phyloP scores from a whole-genome alignment of 345 rosid genomes.

The Melastoma malabathricum region DNA sequence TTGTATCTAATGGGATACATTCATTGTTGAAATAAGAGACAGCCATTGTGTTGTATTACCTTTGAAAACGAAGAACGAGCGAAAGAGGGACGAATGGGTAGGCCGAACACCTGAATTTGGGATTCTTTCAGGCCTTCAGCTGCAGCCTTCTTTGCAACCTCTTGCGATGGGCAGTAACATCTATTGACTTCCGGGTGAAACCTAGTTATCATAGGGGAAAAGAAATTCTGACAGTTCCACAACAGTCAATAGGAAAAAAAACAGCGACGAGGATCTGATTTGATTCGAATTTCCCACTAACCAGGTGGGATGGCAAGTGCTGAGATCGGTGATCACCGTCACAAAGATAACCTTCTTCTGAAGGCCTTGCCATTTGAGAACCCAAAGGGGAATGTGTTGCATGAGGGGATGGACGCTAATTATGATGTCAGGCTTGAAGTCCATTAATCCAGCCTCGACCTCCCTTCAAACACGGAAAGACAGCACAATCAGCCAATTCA shows the following conservation, averaged over 20 bases:
- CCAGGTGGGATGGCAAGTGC: constrained; percentile 92
- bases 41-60: constrained; percentile 17
- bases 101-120: constrained; percentile 68
- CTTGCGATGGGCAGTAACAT: constrained; percentile 90
- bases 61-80: constrained; percentile 71
- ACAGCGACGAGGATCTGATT: not conserved
- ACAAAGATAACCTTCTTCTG: constrained; percentile 87
- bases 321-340: constrained; percentile 89
- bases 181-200: constrained; percentile 88
- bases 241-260: not conserved
- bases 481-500: not conserved
- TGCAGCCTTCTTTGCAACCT: constrained; percentile 78
- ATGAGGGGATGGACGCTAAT: constrained; percentile 97
- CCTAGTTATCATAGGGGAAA: constrained; percentile 23
- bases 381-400: constrained; percentile 94
- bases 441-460: constrained; percentile 93
- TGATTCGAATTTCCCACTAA: constrained; percentile 11
- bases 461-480: constrained; percentile 34
- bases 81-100: constrained; percentile 92
- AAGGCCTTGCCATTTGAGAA: constrained; percentile 93
- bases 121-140: constrained; percentile 64
- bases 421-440: constrained; percentile 88
- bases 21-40: too few relatives aligned
- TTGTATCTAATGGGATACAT: too few relatives aligned
- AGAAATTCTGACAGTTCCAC: not conserved